Percentiles rank a stretch among this genome's conserved stretches.
These are phyloP conservation scores for Schrenkiella parvula DNA, from an alignment of 345 rosid species.

Conservation along the genomic window DNA sequence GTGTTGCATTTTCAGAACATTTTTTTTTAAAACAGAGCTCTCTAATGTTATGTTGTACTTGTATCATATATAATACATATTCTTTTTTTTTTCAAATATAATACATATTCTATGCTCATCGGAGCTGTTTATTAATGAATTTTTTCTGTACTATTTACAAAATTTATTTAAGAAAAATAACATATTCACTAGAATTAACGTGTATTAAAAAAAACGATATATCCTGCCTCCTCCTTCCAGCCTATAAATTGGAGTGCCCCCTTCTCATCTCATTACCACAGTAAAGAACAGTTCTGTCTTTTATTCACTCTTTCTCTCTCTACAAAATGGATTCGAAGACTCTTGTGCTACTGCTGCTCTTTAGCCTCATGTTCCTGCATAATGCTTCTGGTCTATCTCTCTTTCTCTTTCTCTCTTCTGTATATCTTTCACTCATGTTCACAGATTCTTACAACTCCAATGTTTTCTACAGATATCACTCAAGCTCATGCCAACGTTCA, in stretches of 20 bases:
- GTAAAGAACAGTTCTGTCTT: background rate
- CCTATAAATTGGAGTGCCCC: slow-evolving; percentile 17
- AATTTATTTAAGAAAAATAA: no score
- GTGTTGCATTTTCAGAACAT: no score
- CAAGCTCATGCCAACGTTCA: slow-evolving; percentile 17
- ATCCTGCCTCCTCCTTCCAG: background rate
- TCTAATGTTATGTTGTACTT: no score
- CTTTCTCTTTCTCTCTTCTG: background rate
- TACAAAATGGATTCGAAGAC: slow-evolving; percentile 18
- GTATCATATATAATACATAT: no score
- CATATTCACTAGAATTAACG: background rate
- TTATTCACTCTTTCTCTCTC: background rate
- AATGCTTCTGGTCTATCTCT: slow-evolving; percentile 38
- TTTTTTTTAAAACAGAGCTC: no score
- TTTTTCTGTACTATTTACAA: background rate
- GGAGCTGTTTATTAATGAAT: background rate
- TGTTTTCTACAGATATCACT: slow-evolving; percentile 19
- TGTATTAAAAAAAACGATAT: background rate
- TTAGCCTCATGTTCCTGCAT: slow-evolving; percentile 37
- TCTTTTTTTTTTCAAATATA: background rate
- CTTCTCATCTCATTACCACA: background rate
- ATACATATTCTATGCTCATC: background rate
- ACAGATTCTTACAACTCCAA: background rate
- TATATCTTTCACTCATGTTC: background rate
- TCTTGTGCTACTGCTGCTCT: slow-evolving; percentile 19